Conservation (phyloP, 306 rosid genomes). For the Begonia loranthoides region DNA sequence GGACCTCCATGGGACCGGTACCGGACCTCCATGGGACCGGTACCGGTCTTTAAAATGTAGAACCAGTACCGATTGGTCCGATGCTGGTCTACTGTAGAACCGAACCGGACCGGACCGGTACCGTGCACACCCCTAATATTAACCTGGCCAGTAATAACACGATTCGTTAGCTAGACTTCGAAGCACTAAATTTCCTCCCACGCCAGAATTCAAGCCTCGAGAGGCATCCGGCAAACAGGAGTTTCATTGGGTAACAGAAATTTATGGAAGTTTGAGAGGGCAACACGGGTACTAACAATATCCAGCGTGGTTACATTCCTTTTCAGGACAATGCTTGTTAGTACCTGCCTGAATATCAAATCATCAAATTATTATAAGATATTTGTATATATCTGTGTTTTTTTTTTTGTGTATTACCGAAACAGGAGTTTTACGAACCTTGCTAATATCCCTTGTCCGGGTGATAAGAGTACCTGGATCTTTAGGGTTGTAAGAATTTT, state of each 20-base stretch:
- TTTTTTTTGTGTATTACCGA: background rate
- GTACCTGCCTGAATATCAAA: constrained; percentile 48
- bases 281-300: constrained; percentile 72
- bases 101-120: too few species aligned
- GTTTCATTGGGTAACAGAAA: too few species aligned
- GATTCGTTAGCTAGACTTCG: constrained; percentile 4
- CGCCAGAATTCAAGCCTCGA: background rate
- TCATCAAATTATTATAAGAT: background rate
- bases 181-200: background rate
- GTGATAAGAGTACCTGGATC: constrained; percentile 93
- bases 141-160: constrained; percentile 37
- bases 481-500: constrained; percentile 87
- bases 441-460: constrained; percentile 76
- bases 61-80: too few species aligned
- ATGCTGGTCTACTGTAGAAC: too few species aligned
- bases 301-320: constrained; percentile 89
- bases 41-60: too few species aligned
- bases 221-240: too few species aligned
- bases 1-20: too few species aligned
- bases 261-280: too few species aligned
- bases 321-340: constrained; percentile 90
- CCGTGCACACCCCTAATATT: too few species aligned
- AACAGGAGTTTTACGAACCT: constrained; percentile 35
- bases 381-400: background rate
- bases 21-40: too few species aligned